Evolutionary conservation across 2,329 filamentous ascomycete genomes (phyloP).

Genomic region (Fusarium palustre): DNA sequence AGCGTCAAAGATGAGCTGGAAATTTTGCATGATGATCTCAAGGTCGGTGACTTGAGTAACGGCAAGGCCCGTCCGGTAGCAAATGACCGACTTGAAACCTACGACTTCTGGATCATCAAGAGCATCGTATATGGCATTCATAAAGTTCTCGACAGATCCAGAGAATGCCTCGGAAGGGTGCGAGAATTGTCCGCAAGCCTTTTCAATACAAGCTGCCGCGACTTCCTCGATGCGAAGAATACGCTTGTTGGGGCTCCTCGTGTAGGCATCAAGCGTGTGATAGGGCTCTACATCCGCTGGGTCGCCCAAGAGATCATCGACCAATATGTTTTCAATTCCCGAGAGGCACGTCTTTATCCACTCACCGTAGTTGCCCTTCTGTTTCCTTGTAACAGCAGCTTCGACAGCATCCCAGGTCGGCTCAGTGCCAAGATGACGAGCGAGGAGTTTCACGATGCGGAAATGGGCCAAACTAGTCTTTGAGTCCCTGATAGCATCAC

Average conservation of each 20-base stretch:
- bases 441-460: conserved; percentile 76
- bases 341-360: conserved; percentile 74
- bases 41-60: conserved; percentile 62
- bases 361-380: conserved; percentile 60
- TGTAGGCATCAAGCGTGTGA: conserved; percentile 74
- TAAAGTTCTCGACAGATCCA: conserved; percentile 53
- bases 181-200: conserved; percentile 53
- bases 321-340: conserved; percentile 78
- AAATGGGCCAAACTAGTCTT: conserved; percentile 74
- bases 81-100: conserved; percentile 86
- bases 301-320: conserved; percentile 80
- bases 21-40: conserved; percentile 55
- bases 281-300: conserved; percentile 68
- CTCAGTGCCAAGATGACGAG: conserved; percentile 71
- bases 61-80: conserved; percentile 80
- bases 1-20: conserved; percentile 52
- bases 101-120: conserved; percentile 75
- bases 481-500: conserved; percentile 72
- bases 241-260: conserved; percentile 72
- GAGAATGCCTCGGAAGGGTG: conserved; percentile 45
- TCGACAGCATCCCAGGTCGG: conserved; percentile 69
- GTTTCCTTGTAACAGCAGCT: conserved; percentile 57
- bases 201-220: conserved; percentile 70
- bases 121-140: conserved; percentile 63
- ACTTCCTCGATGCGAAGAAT: conserved; percentile 83